A percentile compares a stretch with the other conserved stretches of the same genome.
These are phyloP conservation scores for Paracorniculantispora psalliotae DNA, from an alignment of 2,329 filamentous ascomycete species.

Conservation along the genomic window DNA sequence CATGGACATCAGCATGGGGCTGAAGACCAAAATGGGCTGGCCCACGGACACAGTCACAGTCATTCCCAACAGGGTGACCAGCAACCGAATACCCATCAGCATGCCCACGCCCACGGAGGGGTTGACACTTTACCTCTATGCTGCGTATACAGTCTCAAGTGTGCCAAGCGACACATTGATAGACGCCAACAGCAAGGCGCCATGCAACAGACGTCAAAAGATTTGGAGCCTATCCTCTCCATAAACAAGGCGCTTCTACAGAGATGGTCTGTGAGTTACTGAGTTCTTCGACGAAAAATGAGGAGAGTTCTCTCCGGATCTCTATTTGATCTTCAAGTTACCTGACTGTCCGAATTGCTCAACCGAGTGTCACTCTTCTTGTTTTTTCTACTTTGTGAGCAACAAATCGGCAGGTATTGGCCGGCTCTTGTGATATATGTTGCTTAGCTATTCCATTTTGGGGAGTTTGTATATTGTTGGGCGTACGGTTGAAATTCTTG, in stretches of 20 bases:
- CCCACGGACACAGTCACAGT: neutral
- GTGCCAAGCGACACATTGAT: slow-evolving; percentile 5
- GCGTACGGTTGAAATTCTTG: neutral
- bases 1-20: neutral
- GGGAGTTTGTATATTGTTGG: neutral
- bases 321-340: too few relatives aligned
- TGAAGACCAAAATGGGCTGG: neutral
- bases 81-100: neutral
- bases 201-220: neutral
- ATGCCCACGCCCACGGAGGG: neutral
- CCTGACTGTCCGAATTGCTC: too few relatives aligned
- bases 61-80: neutral
- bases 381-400: too few relatives aligned
- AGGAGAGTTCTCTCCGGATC: too few relatives aligned
- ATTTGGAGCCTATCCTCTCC: slow-evolving; percentile 7
- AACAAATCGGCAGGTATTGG: too few relatives aligned
- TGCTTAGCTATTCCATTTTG: neutral
- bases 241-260: slow-evolving; percentile 1
- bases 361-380: too few relatives aligned
- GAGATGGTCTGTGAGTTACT: neutral
- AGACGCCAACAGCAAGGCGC: neutral
- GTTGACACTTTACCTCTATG: neutral
- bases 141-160: slow-evolving; percentile 1
- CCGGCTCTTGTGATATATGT: too few relatives aligned
- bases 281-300: too few relatives aligned